phyloP scores from a whole-genome alignment of 75 land plant genomes.

The Adiantum capillusveneris region DNA sequence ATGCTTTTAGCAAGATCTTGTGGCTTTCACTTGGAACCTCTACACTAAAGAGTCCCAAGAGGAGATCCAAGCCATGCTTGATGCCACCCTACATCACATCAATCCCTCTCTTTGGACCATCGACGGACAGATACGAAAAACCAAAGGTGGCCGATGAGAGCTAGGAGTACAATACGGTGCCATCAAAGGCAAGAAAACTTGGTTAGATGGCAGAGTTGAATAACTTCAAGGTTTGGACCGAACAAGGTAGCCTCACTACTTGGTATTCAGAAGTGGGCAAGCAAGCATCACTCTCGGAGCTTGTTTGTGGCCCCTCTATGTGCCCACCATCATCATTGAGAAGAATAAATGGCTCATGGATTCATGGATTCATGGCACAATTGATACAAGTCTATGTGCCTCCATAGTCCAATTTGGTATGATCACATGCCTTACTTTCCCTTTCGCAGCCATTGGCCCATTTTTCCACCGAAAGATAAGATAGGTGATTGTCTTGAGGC shows the following conservation, averaged over 20 bases:
- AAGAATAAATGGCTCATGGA: slow-evolving; percentile 6
- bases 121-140: no score
- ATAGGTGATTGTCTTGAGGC: slow-evolving; percentile 12
- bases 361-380: slow-evolving; percentile 15
- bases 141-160: not conserved
- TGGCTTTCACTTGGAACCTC: slow-evolving; percentile 13
- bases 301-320: slow-evolving; percentile 1
- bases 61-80: slow-evolving; percentile 6
- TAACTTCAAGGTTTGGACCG: not conserved
- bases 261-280: slow-evolving; percentile 9
- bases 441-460: slow-evolving; percentile 10
- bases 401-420: slow-evolving; percentile 10
- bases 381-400: slow-evolving; percentile 11
- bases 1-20: slow-evolving; percentile 10
- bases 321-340: slow-evolving; percentile 11
- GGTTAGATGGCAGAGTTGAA: slow-evolving; percentile 4
- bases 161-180: not conserved
- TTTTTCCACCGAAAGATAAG: slow-evolving; percentile 12
- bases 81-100: slow-evolving; percentile 2
- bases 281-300: slow-evolving; percentile 13
- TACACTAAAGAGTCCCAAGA: no score
- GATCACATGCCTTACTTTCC: slow-evolving; percentile 12
- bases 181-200: slow-evolving; percentile 8
- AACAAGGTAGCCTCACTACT: slow-evolving; percentile 4
- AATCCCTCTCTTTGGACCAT: no score